Percentiles rank a stretch among this genome's conserved stretches.
Evolutionary conservation across 805 yeast genomes (phyloP).

Genomic region (Spencermartinsiella europaea): DNA sequence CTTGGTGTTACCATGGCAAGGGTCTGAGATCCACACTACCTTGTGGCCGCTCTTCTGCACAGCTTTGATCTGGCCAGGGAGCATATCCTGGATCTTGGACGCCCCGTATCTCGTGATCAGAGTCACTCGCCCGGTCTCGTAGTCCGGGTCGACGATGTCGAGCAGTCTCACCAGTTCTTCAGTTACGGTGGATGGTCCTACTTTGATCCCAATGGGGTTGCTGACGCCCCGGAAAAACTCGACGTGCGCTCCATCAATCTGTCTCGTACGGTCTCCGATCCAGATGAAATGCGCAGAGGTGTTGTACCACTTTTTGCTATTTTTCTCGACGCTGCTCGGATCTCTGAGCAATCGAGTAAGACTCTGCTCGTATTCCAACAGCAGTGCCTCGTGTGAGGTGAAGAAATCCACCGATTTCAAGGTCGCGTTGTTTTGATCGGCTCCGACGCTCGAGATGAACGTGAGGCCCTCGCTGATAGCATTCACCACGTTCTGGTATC

Average conservation of each 20-base stretch:
- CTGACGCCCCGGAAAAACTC: conserved; percentile 40
- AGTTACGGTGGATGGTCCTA: conserved; percentile 38
- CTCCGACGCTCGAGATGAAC: conserved; percentile 39
- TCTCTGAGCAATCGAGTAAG: conserved; percentile 32
- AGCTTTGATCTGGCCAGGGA: conserved; percentile 38
- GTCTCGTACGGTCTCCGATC: conserved; percentile 40
- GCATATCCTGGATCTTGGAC: conserved; percentile 29
- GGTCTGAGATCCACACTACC: conserved; percentile 42
- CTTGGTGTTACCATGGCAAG: conserved; percentile 42
- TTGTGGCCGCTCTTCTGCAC: conserved; percentile 35
- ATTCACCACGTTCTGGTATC: conserved; percentile 36
- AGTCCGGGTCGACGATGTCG: conserved; percentile 37
- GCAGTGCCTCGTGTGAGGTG: conserved; percentile 39
- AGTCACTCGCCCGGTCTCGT: conserved; percentile 36
- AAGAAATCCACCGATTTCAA: conserved; percentile 35
- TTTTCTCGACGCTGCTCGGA: conserved; percentile 9
- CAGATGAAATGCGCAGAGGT: conserved; percentile 5
- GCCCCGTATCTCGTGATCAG: conserved; percentile 40
- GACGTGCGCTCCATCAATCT: conserved; percentile 42
- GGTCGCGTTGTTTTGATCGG: conserved; percentile 22
- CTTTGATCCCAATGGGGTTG: conserved; percentile 41
- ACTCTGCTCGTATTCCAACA: conserved; percentile 39
- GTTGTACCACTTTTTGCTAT: conserved; percentile 29
- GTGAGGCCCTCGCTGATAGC: conserved; percentile 34
- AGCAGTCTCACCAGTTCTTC: conserved; percentile 34